These are phyloP conservation scores for Alternaria sp. DNA, from an alignment of 2,329 filamentous ascomycete species.

Conservation along the genomic window DNA sequence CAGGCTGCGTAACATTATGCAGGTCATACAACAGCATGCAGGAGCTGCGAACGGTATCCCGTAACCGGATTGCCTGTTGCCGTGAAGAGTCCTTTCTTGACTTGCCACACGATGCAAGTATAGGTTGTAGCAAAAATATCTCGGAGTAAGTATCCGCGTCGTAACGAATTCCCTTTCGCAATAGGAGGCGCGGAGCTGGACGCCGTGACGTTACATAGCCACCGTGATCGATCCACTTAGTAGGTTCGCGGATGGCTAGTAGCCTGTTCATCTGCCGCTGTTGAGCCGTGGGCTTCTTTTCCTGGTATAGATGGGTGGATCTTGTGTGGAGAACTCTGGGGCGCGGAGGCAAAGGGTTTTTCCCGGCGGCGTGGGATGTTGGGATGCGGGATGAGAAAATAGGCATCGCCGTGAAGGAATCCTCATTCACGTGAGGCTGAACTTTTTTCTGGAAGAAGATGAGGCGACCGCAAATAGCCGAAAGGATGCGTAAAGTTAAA, in stretches of 20 bases:
- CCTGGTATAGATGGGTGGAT: constrained; percentile 25
- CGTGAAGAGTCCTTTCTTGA: not conserved
- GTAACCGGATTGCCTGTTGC: not conserved
- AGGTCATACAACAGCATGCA: constrained; percentile 10
- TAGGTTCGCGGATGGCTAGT: constrained; percentile 7
- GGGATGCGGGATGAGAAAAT: not conserved
- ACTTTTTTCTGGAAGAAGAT: not conserved
- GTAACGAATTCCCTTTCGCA: not conserved
- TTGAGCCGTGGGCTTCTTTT: constrained; percentile 23
- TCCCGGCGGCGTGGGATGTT: constrained; percentile 9
- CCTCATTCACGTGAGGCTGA: not conserved
- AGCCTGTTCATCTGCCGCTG: constrained; percentile 15
- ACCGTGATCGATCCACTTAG: constrained; percentile 4
- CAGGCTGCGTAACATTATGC: constrained; percentile 7
- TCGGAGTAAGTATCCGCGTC: not conserved
- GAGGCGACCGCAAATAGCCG: not conserved
- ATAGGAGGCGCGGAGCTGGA: not conserved
- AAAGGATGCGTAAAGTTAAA: not conserved
- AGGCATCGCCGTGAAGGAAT: not conserved
- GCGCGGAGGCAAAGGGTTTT: constrained; percentile 15
- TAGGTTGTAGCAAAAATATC: not conserved
- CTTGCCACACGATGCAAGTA: not conserved
- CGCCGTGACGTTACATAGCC: constrained; percentile 3
- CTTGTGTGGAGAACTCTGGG: constrained; percentile 19
- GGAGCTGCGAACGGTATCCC: constrained; percentile 3